Evolutionary conservation across 2,329 filamentous ascomycete genomes (phyloP), one percentile per base, ranked within the genome.

Genomic region (Microdochium bolleyi): DNA sequence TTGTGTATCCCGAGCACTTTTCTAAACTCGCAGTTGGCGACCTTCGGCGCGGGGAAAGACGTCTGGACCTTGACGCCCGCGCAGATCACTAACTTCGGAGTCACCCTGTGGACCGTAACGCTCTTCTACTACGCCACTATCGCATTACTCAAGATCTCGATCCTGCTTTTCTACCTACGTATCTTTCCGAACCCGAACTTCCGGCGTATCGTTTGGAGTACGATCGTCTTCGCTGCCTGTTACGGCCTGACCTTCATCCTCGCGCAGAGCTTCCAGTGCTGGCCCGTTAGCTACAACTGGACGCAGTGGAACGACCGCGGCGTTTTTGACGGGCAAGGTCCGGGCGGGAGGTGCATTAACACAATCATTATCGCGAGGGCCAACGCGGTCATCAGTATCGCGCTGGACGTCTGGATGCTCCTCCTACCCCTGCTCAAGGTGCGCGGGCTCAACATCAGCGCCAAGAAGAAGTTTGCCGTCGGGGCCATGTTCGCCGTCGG

Each of bases 391-490:
- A 64, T 74, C 34, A 72, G 70, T 51, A 75, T 76, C 24, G 56
- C 60, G 3, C 61, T 73, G 48, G 74, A 77, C 53, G 2, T 73
- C 7, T 66, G 65, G 56, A 72, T 76, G 53, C 60, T 75, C 34
- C 61, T 60, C 3, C 59, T 76, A 2, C 73, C 75, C 1, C 64
- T 78, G n/a, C 68, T 68, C 9, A 70, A 74, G 53, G 57, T 79
- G 5, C 54, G 64, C 27, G 49, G 59, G 2, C 64, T 78, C 24
- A 66, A 70, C 3, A 56, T 77, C 44, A 68, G 70, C 53, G 72
- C 67, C 62, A 73, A 72, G 64, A 76, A 76, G 63, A 78, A 76
- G 63, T 19, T 73, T 5, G 67, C 72, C 52, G 69, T 76, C 2
- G 58, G 60, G 9, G 49, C 76, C 49, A 77, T 46, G 41, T 46